Base-by-base conservation (phyloP, 2,329 filamentous ascomycete species). In the Plectosphaerella cucumerina region DNA sequence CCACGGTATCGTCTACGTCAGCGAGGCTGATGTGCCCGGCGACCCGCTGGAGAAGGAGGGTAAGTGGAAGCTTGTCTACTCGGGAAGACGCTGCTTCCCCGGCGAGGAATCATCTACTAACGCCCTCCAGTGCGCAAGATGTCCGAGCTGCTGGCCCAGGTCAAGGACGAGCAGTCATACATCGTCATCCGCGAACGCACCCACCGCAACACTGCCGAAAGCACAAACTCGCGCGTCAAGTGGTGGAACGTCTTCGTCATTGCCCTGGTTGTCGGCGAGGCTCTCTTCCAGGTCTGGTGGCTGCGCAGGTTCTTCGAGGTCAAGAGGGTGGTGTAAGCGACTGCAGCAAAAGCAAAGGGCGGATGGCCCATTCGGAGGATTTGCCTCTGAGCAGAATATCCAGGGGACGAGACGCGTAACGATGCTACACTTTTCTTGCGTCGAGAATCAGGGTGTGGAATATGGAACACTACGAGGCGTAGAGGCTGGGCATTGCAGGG, bases 171-270 rank as follows among this genome's bases (percentile, higher is more conserved):
- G 76, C 94, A 99, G 75, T 84, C 86, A 61, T 99, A 99, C 76
- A 97, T 99, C 65, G 85, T 99, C 56, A 76, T 97, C 53, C 88
- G 94, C 62, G 94, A 99, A 76, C 84, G 94, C 65, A 96, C 90
- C 60, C 94, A 99, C 80, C 84, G 94, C 68, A 99, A 99, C 77
- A 99, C 94, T 10, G 94, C 94, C 58, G 94, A 99, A 78, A 97
- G 92, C 81, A 99, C 94, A 64, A 99, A 99, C 72, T 82, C 85
- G 61, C 83, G 94, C 59, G 94, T 99, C 69, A 99, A 99, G 79
- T 99, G 94, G 94, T 99, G 94, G 94, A 97, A 94, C 71, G 82
- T 97, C 62, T 97, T 97, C 72, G 92, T 99, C 73, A 84, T 99
- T 58, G 81, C 84, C 51, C 85, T 97, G 47, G 82, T 99, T 56